Base-by-base conservation (phyloP, 108 stramenopile species). In the Skeletonema marinoi region DNA sequence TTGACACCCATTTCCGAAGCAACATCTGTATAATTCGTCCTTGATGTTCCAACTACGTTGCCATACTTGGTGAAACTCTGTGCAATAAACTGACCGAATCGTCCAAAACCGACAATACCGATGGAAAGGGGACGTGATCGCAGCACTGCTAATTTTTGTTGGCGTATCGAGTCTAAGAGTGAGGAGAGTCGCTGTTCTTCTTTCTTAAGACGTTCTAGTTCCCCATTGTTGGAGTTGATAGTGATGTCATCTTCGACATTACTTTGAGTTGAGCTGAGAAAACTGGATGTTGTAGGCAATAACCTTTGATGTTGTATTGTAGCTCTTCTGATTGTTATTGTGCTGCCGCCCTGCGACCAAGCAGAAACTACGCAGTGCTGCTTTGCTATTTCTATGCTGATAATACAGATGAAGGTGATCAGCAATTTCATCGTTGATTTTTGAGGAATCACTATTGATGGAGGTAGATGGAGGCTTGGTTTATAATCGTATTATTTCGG, bases 41-140 rank as follows among this genome's bases (percentile, higher is more conserved):
- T 75, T 13, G 86, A 87, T 36, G 93, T 89, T 4, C 63, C 63
- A 17, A 91, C 83, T 21, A 90, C 70, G 1, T 56, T 69, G 32
- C 88, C 88, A 75, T 90, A 71, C 31, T 87, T 82, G 4, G 74
- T 76, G 78, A 98, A 95, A 3, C 92, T 92, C 65, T 66, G 67
- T 8, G 98, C 91, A 39, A 98, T 96, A 78, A 98, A 98, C 78
- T 97, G 98, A 16, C 98, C 98, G 68, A 98, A 98, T 36, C 90
- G 76, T 60, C 93, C 97, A 75, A 96, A 98, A 3, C 96, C 97
- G 25, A 98, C 71, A n/a, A 98, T 78, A 31, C 97, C 97, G 71
- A 98, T 98, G 35, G 80, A 89, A 60, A 98, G 89, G 3, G 92
- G 92, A 29, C 85, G 77, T 3, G 88, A 82, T 61, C 87, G 79